Evolutionary conservation across 306 rosid species (phyloP).

Genomic region (Vigna radiata): DNA sequence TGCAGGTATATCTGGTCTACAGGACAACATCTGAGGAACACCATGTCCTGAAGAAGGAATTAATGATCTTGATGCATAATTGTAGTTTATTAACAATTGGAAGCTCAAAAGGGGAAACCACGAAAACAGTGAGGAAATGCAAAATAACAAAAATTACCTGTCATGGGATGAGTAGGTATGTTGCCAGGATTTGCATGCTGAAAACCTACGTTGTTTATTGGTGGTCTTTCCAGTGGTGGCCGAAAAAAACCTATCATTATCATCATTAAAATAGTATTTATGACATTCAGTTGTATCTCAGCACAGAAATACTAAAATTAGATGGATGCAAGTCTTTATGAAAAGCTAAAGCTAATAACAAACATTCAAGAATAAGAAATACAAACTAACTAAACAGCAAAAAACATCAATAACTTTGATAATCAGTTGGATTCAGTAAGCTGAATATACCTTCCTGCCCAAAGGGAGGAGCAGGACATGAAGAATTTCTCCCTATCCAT

Average conservation of each 20-base stretch:
- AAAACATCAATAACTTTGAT: not conserved
- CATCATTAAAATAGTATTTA: conserved; percentile 1
- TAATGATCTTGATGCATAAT: conserved; percentile 13
- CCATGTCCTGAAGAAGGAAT: conserved; percentile 62
- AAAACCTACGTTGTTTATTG: conserved; percentile 62
- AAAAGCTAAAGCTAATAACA: not conserved
- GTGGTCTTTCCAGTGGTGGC: conserved; percentile 73
- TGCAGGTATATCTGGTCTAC: conserved; percentile 70
- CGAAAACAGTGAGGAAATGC: not conserved
- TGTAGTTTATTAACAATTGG: not conserved
- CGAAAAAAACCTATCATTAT: conserved; percentile 67
- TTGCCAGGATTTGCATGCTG: conserved; percentile 62
- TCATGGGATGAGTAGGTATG: conserved; percentile 66
- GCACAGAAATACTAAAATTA: not conserved
- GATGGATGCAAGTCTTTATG: conserved; percentile 1
- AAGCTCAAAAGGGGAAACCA: not conserved
- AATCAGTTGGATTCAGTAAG: not conserved
- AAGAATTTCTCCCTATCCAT: conserved; percentile 74
- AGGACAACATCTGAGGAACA: conserved; percentile 70
- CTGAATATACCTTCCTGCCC: conserved; percentile 71
- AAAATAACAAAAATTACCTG: conserved; percentile 55
- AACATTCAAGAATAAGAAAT: not conserved
- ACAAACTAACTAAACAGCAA: not conserved
- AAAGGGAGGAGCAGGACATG: conserved; percentile 66
- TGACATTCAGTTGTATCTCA: not conserved